Evolutionary conservation across 2,329 filamentous ascomycete genomes (phyloP).

Genomic region (Nemania sp.): DNA sequence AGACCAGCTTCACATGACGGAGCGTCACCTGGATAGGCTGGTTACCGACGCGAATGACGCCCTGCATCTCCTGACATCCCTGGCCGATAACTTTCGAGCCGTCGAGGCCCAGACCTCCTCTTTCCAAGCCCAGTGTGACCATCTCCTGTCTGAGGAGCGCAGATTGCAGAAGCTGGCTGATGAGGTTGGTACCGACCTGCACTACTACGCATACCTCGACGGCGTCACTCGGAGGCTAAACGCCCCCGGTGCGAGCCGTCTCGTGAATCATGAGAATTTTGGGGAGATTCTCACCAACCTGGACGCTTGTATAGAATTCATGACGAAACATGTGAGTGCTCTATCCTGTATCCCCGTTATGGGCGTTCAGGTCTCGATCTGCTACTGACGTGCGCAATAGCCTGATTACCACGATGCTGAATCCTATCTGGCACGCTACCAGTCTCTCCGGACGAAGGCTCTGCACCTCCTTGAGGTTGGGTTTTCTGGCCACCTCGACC

Average conservation of each 20-base stretch:
- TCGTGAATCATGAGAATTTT: slow-evolving; percentile 84
- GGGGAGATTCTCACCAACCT: slow-evolving; percentile 85
- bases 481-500: slow-evolving; percentile 57
- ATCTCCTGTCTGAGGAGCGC: slow-evolving; percentile 79
- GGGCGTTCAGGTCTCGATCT: not conserved
- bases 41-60: slow-evolving; percentile 77
- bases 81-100: slow-evolving; percentile 84
- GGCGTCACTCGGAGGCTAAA: slow-evolving; percentile 88
- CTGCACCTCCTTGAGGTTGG: slow-evolving; percentile 65
- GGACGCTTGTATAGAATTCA: slow-evolving; percentile 90
- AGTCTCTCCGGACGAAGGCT: slow-evolving; percentile 73
- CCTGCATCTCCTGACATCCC: slow-evolving; percentile 73
- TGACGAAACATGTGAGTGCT: slow-evolving; percentile 73
- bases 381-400: slow-evolving; percentile 48
- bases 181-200: slow-evolving; percentile 84
- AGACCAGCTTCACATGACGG: slow-evolving; percentile 79
- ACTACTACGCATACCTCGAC: slow-evolving; percentile 93
- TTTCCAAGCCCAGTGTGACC: slow-evolving; percentile 91
- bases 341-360: not conserved
- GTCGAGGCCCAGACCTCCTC: slow-evolving; percentile 91
- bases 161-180: slow-evolving; percentile 79
- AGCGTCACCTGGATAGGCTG: slow-evolving; percentile 79
- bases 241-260: slow-evolving; percentile 82
- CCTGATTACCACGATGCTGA: slow-evolving; percentile 85
- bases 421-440: slow-evolving; percentile 85